These are phyloP conservation scores for Cutaneotrichosporon arboriforme DNA, from an alignment of 1,284 basidiomycete genomes.

Conservation along the genomic window DNA sequence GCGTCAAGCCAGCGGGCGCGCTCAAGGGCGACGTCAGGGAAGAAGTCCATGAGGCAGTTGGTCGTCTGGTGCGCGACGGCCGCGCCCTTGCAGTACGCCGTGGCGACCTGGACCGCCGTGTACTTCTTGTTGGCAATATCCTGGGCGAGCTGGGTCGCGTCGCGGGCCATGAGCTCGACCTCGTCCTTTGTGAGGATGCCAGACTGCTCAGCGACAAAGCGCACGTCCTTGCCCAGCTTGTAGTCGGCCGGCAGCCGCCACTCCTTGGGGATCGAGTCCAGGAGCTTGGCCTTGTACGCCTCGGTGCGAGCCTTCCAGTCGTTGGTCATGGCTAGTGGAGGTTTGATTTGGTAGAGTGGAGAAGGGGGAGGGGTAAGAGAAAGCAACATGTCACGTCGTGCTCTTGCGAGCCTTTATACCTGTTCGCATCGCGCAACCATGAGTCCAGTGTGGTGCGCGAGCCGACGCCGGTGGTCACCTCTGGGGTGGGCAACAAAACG, in stretches of 20 bases:
- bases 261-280: conserved; percentile 10
- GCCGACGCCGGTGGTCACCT: too few species aligned
- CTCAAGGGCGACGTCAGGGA: conserved; percentile 57
- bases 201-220: conserved; percentile 12
- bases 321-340: conserved; percentile 5
- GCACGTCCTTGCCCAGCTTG: conserved; percentile 6
- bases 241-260: conserved; percentile 12
- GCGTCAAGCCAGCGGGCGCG: conserved; percentile 59
- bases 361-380: too few species aligned
- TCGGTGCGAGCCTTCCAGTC: conserved; percentile 13
- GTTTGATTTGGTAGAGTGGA: not conserved
- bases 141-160: conserved; percentile 37
- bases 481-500: too few species aligned
- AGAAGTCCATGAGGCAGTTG: conserved; percentile 65
- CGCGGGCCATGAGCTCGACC: conserved; percentile 29
- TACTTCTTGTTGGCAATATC: conserved; percentile 30
- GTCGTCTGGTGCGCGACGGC: conserved; percentile 47
- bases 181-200: conserved; percentile 23
- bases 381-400: too few species aligned
- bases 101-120: conserved; percentile 28
- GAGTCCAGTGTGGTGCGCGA: too few species aligned
- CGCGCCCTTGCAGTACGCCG: conserved; percentile 27
- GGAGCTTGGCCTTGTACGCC: conserved; percentile 8
- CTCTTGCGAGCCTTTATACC: too few species aligned
- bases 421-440: too few species aligned